A percentile compares a stretch with the other conserved stretches of the same genome.
These are phyloP conservation scores for Aureobasidium leucospermi DNA, from an alignment of 2,329 filamentous ascomycete genomes.

Conservation along the genomic window DNA sequence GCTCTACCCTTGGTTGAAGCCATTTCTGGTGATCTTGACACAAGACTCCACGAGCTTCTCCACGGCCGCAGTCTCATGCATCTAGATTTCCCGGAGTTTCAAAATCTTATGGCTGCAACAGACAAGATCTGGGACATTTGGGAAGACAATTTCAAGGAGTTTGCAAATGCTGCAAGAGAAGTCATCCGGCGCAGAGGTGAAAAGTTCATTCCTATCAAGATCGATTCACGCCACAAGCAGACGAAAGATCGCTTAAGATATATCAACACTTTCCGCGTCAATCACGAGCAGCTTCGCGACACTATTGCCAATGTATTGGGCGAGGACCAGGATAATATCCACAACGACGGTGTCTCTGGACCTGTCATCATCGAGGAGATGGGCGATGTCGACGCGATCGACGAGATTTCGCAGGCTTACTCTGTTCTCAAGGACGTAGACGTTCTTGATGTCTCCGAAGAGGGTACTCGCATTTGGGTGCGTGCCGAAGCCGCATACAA, in stretches of 20 bases:
- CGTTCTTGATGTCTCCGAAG: conserved; percentile 80
- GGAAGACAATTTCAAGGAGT: conserved; percentile 96
- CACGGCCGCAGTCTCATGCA: conserved; percentile 85
- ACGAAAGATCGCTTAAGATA: conserved; percentile 89
- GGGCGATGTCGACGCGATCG: conserved; percentile 92
- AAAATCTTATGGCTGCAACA: conserved; percentile 72
- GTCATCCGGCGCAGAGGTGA: conserved; percentile 89
- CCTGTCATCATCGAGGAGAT: conserved; percentile 82
- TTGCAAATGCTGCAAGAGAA: conserved; percentile 94
- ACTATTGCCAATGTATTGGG: conserved; percentile 97
- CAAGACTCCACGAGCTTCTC: conserved; percentile 75
- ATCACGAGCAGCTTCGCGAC: conserved; percentile 93
- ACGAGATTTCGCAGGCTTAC: conserved; percentile 93
- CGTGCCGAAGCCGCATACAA: conserved; percentile 95
- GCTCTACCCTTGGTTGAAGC: conserved; percentile 92
- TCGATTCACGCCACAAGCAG: conserved; percentile 76
- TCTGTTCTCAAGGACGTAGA: conserved; percentile 91
- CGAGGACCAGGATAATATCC: conserved; percentile 48
- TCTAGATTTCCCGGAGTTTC: conserved; percentile 85
- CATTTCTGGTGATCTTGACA: conserved; percentile 87
- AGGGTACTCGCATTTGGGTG: conserved; percentile 87
- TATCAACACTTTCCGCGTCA: conserved; percentile 87
- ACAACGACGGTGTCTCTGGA: conserved; percentile 51
- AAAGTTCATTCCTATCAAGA: conserved; percentile 98
- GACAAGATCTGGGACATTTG: conserved; percentile 83